These are phyloP conservation scores for Xylariomycetidae sp. DNA, from an alignment of 2,329 filamentous ascomycete genomes.

Conservation along the genomic window DNA sequence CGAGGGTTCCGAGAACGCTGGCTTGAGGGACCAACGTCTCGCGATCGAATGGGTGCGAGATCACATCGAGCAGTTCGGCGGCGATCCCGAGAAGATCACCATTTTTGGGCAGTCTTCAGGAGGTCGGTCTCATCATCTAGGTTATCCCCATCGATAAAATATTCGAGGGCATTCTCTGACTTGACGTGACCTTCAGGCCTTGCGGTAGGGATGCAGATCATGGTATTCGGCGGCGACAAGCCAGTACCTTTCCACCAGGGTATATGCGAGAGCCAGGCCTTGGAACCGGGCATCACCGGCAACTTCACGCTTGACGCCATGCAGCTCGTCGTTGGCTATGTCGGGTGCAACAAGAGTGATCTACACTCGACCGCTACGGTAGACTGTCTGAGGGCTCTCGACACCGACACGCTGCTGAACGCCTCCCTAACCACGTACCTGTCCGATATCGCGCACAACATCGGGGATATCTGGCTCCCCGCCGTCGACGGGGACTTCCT, in stretches of 20 bases:
- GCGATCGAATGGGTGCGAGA: slow-evolving; percentile 42
- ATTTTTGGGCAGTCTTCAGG: slow-evolving; percentile 35
- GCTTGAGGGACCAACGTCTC: slow-evolving; percentile 39
- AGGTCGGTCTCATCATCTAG: slow-evolving; percentile 12
- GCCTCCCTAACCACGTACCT: slow-evolving; percentile 38
- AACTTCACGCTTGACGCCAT: slow-evolving; percentile 46
- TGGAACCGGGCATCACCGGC: slow-evolving; percentile 46
- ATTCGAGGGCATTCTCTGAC: background rate
- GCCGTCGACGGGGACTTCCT: slow-evolving; percentile 45
- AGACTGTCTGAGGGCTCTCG: slow-evolving; percentile 40
- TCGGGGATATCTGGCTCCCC: slow-evolving; percentile 48
- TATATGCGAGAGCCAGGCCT: slow-evolving; percentile 42
- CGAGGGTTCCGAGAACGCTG: slow-evolving; percentile 38
- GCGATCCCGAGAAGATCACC: slow-evolving; percentile 39
- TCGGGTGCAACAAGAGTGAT: slow-evolving; percentile 37
- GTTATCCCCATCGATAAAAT: too few species aligned
- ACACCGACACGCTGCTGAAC: slow-evolving; percentile 37
- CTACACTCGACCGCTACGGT: slow-evolving; percentile 39
- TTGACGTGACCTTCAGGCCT: slow-evolving; percentile 29
- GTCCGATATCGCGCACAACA: slow-evolving; percentile 38
- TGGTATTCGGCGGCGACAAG: slow-evolving; percentile 41
- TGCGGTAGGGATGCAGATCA: slow-evolving; percentile 41
- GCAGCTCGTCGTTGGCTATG: slow-evolving; percentile 33
- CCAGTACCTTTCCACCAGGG: slow-evolving; percentile 40
- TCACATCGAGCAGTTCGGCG: slow-evolving; percentile 44